These are phyloP conservation scores for Pelargonium australe DNA, from an alignment of 441 rosid genomes.

Conservation along the genomic window DNA sequence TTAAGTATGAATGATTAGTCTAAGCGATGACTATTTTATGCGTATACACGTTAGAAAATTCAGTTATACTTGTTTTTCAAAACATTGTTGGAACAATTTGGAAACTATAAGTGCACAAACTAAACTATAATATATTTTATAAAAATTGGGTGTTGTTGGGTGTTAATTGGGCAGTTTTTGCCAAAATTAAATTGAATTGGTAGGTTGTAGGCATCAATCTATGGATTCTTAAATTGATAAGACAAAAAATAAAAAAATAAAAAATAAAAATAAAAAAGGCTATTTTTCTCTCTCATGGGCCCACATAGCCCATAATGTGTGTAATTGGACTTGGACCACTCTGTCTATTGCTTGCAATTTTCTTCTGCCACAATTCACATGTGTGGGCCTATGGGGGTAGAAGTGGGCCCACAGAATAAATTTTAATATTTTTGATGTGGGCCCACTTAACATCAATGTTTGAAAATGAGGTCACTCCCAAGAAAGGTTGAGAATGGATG, in stretches of 20 bases:
- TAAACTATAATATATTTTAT: too few relatives aligned
- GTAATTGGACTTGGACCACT: neutral
- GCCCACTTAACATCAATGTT: neutral
- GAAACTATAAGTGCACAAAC: too few relatives aligned
- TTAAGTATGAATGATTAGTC: too few relatives aligned
- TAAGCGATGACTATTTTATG: too few relatives aligned
- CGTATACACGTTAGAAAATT: too few relatives aligned
- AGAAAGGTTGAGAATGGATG: neutral
- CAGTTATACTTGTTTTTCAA: too few relatives aligned
- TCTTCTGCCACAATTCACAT: neutral
- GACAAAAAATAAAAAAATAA: neutral
- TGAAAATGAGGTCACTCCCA: neutral
- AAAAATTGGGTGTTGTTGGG: too few relatives aligned
- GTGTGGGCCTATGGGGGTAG: neutral
- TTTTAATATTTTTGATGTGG: neutral
- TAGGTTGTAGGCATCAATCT: neutral
- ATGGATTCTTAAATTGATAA: neutral
- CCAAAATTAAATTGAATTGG: neutral
- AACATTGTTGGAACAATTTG: too few relatives aligned
- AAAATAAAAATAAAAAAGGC: too few relatives aligned
- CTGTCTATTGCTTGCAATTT: neutral
- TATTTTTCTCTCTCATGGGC: neutral
- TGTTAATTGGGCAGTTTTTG: neutral
- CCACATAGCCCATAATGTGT: neutral
- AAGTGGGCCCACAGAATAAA: neutral